Base-by-base conservation (phyloP, 2,329 filamentous ascomycete species). In the Microascus cirrosus region DNA sequence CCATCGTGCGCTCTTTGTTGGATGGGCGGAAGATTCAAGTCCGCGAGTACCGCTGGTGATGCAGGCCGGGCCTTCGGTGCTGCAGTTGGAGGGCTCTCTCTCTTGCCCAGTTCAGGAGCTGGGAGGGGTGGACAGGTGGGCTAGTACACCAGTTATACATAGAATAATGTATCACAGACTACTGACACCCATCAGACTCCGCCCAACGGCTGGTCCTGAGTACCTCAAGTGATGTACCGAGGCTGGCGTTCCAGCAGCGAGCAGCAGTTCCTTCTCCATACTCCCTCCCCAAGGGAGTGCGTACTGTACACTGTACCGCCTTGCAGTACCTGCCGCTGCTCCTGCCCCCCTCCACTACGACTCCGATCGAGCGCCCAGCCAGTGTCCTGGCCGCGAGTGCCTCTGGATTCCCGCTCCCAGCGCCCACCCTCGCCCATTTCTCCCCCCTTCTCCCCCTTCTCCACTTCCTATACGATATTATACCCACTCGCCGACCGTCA, bases 381-480 rank as follows among this genome's bases (percentile, higher is more conserved):
- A 48, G 54, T 36, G 54, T 48, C 55, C 55, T 51, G 42, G 55
- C 55, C 42, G 32, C 20, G 42, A 56, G 28, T 45, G 42, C 48
- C 32, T 57, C 55, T 57, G 48, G 53, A 22, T 36, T 55, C 45
- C 45, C 50, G 55, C 50, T 56, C 55, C 55, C 55, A 56, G 42
- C 55, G 50, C 55, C 54, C 54, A 42, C 54, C 12, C 48, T 50
- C 22, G 22, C 45, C 45, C 45, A 53, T 39, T 42, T 42, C 53
- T 52, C 55, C 48, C n/a, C 34, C 42, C 28, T 57, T 39, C 32
- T 39, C 48, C 48, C 55, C 55, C 55, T 57, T 57, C 55, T 57
- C 55, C 55, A 57, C 55, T 57, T 57, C 45, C 32, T 32, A 25
- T 25, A 50, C 55, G 55, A 56, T 56, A 32, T 50, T 35, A 56